Base-by-base conservation (phyloP, 306 rosid genomes). In the Hylodesmum podocarpum region DNA sequence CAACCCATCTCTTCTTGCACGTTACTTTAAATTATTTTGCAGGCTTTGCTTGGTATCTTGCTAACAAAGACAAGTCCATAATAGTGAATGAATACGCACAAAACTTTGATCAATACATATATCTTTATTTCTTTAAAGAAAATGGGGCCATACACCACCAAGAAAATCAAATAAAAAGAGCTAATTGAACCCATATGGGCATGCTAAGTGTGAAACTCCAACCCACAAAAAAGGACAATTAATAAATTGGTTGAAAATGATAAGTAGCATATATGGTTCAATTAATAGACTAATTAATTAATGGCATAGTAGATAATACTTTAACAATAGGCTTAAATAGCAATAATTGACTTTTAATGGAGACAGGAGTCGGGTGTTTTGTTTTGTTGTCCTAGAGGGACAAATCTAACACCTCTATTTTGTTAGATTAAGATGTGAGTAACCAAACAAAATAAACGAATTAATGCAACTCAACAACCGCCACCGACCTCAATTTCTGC, bases 1-100 rank as follows among this genome's bases (percentile, higher is more conserved):
- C 79, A 80, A 4, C 54, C 68, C 73, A 47, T 84, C 72, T 46
- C 73, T 2, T 15, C 55, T 65, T 65, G 54, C 82, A 71, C 39
- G 79, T 75, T 79, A 55, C 68, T 28, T 67, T 71, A 50, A 46
- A 84, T 65, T 84, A 68, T 79, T 78, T 76, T 76, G 76, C 76
- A 63, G 79, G 37, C 76, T 75, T 79, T 79, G 81, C 71, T 79
- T 3, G 50, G 58, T 69, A 62, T 62, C 75, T 70, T 75, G 47
- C 11, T 41, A 7, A 66, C 84, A 79, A 47, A 78, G 83, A 65
- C 73, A 72, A 78, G 57, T 67, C 72, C 77, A 83, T 19, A 15
- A 66, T 51, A 24, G 37, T 29, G 37, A 67, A 16, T 36, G 18
- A 70, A 65, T 44, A 70, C 10, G 63, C 76, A 73, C 53, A 54